These are phyloP conservation scores for Tetracladium maxilliforme DNA, from an alignment of 2,329 filamentous ascomycete species.

Conservation along the genomic window DNA sequence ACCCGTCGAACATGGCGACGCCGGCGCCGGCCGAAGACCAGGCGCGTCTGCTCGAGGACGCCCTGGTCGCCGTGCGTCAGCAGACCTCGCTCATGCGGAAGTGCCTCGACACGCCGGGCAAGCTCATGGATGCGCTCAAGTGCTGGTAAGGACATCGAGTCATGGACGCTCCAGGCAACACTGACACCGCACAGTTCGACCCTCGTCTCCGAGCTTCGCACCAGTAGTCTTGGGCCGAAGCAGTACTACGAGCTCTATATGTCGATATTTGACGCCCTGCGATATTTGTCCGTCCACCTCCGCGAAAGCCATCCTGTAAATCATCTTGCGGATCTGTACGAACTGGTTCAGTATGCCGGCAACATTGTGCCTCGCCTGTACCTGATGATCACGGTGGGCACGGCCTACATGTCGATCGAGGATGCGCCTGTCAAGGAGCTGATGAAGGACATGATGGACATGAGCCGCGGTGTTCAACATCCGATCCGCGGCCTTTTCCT, in stretches of 20 bases:
- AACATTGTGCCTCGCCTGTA: conserved; percentile 95
- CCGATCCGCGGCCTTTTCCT: conserved; percentile 90
- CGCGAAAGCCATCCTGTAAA: conserved; percentile 96
- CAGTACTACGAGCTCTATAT: conserved; percentile 99
- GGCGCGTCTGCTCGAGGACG: conserved; percentile 93
- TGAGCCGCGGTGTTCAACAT: conserved; percentile 96
- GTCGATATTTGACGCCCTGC: conserved; percentile 94
- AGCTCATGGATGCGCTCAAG: conserved; percentile 99
- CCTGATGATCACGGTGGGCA: conserved; percentile 98
- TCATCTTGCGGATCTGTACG: conserved; percentile 94
- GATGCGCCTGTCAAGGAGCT: conserved; percentile 98
- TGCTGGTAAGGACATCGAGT: conserved; percentile 62
- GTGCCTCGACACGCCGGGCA: conserved; percentile 90
- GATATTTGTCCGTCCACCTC: conserved; percentile 90
- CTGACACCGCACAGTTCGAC: conserved; percentile 55
- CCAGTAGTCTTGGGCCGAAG: conserved; percentile 92
- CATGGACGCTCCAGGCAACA: conserved; percentile 6
- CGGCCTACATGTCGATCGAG: conserved; percentile 96
- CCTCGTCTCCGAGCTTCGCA: conserved; percentile 93
- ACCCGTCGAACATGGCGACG: conserved; percentile 31
- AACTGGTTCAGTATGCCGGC: conserved; percentile 93
- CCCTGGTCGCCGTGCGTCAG: conserved; percentile 87
- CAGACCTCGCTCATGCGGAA: conserved; percentile 96
- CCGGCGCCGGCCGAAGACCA: conserved; percentile 62
- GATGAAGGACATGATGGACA: conserved; percentile 99